Evolutionary conservation across 306 rosid genomes (phyloP).

Genomic region (Herpetospermum pedunculosum): DNA sequence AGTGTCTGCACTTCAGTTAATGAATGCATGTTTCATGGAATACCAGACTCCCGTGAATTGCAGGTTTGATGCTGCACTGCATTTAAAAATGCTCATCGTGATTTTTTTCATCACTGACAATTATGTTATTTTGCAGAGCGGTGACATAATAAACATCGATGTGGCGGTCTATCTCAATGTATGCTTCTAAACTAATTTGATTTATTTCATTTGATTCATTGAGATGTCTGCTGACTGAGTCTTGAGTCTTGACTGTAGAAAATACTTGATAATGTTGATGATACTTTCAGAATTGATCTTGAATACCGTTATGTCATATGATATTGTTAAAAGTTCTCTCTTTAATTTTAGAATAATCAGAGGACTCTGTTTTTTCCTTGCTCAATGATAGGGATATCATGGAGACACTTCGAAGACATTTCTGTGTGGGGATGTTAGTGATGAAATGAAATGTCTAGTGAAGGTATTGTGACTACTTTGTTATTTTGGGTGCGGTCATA

Average conservation of each 20-base stretch:
- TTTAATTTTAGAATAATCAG: too few species aligned
- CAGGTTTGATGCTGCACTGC: slow-evolving; percentile 36
- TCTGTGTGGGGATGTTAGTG: slow-evolving; percentile 71
- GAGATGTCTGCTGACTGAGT: neutral
- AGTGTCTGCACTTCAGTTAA: slow-evolving; percentile 92
- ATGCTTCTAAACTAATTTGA: slow-evolving; percentile 12
- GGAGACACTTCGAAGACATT: slow-evolving; percentile 91
- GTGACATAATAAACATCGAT: slow-evolving; percentile 83
- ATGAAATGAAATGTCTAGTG: slow-evolving; percentile 46
- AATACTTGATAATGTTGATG: neutral
- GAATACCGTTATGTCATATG: neutral
- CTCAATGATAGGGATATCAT: slow-evolving; percentile 77
- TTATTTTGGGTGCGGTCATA: too few species aligned
- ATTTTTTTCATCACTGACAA: slow-evolving; percentile 16
- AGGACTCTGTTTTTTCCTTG: too few species aligned
- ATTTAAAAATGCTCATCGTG: slow-evolving; percentile 8
- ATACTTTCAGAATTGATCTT: neutral
- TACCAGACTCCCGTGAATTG: slow-evolving; percentile 88
- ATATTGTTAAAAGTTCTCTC: neutral
- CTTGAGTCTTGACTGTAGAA: neutral
- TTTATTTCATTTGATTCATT: neutral
- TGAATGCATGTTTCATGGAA: slow-evolving; percentile 97
- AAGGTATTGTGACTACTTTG: slow-evolving; percentile 18
- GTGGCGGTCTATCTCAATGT: slow-evolving; percentile 90
- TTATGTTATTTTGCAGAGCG: slow-evolving; percentile 47